Conservation (phyloP, 169 alveolate genomes). For the Cyclospora cayetanensis region DNA sequence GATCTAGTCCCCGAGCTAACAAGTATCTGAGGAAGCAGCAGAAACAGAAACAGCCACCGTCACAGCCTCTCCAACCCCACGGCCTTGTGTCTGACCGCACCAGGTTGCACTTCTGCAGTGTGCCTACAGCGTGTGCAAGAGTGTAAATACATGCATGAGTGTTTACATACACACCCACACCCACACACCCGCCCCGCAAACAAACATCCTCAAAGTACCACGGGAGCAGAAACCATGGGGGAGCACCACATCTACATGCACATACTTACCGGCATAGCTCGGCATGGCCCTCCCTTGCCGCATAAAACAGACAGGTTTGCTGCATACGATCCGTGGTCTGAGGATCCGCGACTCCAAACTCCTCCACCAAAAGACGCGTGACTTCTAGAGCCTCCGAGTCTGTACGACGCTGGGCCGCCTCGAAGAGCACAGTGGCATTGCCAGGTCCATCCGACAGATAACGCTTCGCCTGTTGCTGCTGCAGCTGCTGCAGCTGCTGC, state of each 20-base stretch:
- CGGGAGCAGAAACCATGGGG: too few relatives aligned
- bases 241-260: too few relatives aligned
- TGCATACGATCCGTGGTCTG: constrained; percentile 86
- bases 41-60: neutral
- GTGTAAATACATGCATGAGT: too few relatives aligned
- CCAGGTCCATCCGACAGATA: constrained; percentile 5
- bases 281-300: constrained; percentile 93
- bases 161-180: too few relatives aligned
- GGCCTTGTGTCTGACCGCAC: too few relatives aligned
- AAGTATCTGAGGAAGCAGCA: constrained; percentile 79
- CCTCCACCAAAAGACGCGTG: constrained; percentile 83
- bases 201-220: too few relatives aligned
- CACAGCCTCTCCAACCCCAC: too few relatives aligned
- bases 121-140: too few relatives aligned
- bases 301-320: constrained; percentile 94
- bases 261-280: constrained; percentile 75
- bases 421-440: constrained; percentile 85
- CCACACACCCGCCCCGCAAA: too few relatives aligned
- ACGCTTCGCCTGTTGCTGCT: neutral
- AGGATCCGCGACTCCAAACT: constrained; percentile 84
- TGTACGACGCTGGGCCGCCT: constrained; percentile 85
- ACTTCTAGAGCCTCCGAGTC: constrained; percentile 89
- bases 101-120: too few relatives aligned
- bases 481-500: constrained; percentile 38
- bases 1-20: constrained; percentile 88